Conservation (phyloP, 208 protist species). For the Leishmania major region DNA sequence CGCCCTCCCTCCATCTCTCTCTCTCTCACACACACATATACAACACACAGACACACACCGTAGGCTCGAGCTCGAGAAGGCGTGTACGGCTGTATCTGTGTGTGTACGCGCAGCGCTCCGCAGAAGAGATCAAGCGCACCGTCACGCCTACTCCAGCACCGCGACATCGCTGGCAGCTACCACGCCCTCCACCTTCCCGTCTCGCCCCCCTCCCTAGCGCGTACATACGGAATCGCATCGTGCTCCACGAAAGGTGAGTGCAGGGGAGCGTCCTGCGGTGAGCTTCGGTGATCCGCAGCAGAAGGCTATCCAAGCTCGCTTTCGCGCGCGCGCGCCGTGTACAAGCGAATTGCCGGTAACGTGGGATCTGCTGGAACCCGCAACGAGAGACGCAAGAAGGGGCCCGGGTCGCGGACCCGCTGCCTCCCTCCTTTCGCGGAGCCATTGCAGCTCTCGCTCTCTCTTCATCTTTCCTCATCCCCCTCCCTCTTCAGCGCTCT, state of each 20-base stretch:
- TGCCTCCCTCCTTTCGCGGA: not conserved
- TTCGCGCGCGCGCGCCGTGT: not conserved
- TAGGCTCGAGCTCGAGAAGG: not conserved
- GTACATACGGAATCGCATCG: not conserved
- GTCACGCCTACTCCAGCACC: not conserved
- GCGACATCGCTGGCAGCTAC: not conserved
- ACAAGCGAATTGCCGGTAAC: not conserved
- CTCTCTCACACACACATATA: not conserved
- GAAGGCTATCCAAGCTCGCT: not conserved
- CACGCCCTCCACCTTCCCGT: not conserved
- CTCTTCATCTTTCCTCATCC: not conserved
- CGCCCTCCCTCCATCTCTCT: not conserved
- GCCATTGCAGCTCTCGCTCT: not conserved
- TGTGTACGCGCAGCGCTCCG: not conserved
- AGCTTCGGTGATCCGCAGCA: not conserved
- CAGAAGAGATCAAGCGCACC: not conserved
- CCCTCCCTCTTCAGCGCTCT: not conserved
- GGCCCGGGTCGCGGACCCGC: not conserved
- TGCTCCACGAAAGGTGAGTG: not conserved
- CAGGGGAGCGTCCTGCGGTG: not conserved
- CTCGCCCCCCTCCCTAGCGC: not conserved
- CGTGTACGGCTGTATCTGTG: not conserved
- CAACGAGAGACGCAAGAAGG: not conserved
- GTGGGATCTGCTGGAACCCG: not conserved
- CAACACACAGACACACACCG: not conserved